phyloP scores from a whole-genome alignment of 345 rosid species.

The Nephelium lappaceum region DNA sequence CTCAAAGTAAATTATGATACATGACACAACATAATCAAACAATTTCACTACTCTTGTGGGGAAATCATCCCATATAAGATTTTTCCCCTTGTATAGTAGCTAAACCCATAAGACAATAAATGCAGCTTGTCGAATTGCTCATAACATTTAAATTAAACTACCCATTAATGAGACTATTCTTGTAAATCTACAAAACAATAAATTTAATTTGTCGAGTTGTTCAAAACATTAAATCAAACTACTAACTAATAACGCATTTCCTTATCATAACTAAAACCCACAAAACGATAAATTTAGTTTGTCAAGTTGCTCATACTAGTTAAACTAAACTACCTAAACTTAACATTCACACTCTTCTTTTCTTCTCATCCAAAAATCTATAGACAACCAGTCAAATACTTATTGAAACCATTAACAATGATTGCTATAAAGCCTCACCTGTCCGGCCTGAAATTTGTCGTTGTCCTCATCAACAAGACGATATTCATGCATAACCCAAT shows the following conservation, averaged over 20 bases:
- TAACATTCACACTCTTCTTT: neutral
- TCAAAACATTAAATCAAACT: too few species aligned
- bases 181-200: too few species aligned
- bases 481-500: conserved; percentile 90
- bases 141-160: neutral
- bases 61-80: neutral
- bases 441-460: conserved; percentile 39
- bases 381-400: neutral
- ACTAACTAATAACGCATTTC: too few species aligned
- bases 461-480: conserved; percentile 60
- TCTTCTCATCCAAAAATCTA: neutral
- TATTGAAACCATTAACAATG: conserved; percentile 5
- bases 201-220: too few species aligned
- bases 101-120: neutral
- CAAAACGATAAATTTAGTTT: neutral
- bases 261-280: neutral
- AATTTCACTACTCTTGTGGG: too few species aligned
- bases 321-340: neutral
- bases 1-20: too few species aligned
- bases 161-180: neutral
- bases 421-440: conserved; percentile 40
- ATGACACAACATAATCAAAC: too few species aligned
- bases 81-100: neutral
- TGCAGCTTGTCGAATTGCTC: neutral
- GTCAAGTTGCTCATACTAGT: neutral